Evolutionary conservation across 768 basidiomycete genomes (phyloP).

Genomic region (Crassisporium funariophilum): DNA sequence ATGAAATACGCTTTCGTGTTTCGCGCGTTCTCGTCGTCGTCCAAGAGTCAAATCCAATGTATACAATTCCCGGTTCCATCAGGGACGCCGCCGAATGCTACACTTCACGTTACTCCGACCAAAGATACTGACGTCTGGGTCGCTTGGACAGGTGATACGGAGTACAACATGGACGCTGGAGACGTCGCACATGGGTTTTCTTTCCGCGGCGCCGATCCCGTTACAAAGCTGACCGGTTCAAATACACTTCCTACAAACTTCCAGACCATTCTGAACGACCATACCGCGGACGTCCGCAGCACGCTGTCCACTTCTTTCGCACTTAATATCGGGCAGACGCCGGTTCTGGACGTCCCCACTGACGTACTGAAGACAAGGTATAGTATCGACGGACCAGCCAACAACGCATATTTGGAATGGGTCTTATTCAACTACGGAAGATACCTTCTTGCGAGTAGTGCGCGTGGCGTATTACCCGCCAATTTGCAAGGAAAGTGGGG

Average conservation of each 20-base stretch:
- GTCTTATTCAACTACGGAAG: conserved; percentile 72
- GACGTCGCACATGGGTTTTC: conserved; percentile 55
- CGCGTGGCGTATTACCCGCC: conserved; percentile 63
- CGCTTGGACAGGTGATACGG: conserved; percentile 75
- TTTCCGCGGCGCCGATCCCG: conserved; percentile 64
- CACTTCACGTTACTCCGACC: conserved; percentile 42
- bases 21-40: conserved; percentile 40
- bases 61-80: conserved; percentile 32
- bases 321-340: conserved; percentile 59
- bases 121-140: conserved; percentile 59
- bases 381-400: conserved; percentile 42
- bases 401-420: conserved; percentile 74
- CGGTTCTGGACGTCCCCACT: conserved; percentile 56
- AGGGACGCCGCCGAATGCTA: conserved; percentile 41
- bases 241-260: conserved; percentile 10
- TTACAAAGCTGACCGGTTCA: conserved; percentile 14
- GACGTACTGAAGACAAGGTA: conserved; percentile 59
- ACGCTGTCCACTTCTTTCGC: conserved; percentile 49
- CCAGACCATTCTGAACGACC: conserved; percentile 41
- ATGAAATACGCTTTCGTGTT: conserved; percentile 71
- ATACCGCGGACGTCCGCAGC: conserved; percentile 52
- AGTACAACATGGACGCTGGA: conserved; percentile 67
- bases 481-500: conserved; percentile 81
- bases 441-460: conserved; percentile 64
- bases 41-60: conserved; percentile 28